A percentile compares a stretch with the other conserved stretches of the same genome.
These are phyloP conservation scores for Ilyonectria mors-panacis DNA, from an alignment of 2,329 filamentous ascomycete genomes.

Conservation along the genomic window DNA sequence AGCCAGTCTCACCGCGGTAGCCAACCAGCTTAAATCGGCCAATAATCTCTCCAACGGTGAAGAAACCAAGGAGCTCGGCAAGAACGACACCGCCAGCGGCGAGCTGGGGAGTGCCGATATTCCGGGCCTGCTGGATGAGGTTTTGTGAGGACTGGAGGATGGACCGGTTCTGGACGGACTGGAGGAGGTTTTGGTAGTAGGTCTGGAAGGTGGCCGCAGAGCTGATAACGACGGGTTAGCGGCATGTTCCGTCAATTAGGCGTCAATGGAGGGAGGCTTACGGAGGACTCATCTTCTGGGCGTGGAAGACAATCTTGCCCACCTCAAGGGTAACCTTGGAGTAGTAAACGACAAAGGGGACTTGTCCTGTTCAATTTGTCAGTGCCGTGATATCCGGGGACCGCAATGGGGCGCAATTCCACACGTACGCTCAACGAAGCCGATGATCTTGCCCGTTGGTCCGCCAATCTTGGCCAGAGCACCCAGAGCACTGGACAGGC, in stretches of 20 bases:
- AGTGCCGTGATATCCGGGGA: constrained; percentile 19
- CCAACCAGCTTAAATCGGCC: constrained; percentile 95
- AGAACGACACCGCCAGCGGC: constrained; percentile 81
- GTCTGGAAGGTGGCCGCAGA: constrained; percentile 85
- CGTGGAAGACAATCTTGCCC: constrained; percentile 86
- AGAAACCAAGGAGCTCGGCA: constrained; percentile 95
- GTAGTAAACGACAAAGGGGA: constrained; percentile 93
- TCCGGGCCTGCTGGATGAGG: constrained; percentile 72
- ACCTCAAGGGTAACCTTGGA: constrained; percentile 90
- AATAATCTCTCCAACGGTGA: constrained; percentile 97
- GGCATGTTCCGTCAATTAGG: constrained; percentile 23
- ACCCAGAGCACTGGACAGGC: constrained; percentile 75
- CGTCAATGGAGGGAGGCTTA: constrained; percentile 67
- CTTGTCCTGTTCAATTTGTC: constrained; percentile 73
- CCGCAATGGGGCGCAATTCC: constrained; percentile 1
- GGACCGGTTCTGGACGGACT: constrained; percentile 77
- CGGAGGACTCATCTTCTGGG: constrained; percentile 95
- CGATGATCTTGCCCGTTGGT: constrained; percentile 83
- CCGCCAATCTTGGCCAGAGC: constrained; percentile 85
- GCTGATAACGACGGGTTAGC: constrained; percentile 61
- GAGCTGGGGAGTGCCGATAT: constrained; percentile 79
- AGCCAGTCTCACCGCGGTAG: constrained; percentile 81
- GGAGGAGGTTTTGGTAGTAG: constrained; percentile 84
- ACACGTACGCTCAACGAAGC: constrained; percentile 87
- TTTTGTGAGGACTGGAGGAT: constrained; percentile 71